These are phyloP conservation scores for Hydnum rufescens DNA, from an alignment of 768 basidiomycete species.

Conservation along the genomic window DNA sequence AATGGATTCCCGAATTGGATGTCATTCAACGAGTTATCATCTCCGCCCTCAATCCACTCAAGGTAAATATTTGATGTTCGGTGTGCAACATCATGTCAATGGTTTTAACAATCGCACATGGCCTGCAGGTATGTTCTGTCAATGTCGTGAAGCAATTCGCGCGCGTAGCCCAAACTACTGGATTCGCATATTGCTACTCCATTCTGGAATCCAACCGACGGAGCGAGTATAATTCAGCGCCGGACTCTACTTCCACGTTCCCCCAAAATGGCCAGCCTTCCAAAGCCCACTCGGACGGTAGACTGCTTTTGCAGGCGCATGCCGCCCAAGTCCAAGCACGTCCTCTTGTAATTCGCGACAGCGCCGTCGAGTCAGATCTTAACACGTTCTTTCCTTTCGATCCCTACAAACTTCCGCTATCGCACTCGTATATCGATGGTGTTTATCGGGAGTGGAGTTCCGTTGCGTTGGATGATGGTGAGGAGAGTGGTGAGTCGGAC, in stretches of 20 bases:
- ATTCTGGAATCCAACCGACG: constrained; percentile 80
- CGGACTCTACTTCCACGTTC: constrained; percentile 14
- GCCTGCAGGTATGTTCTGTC: constrained; percentile 56
- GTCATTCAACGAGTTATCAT: constrained; percentile 62
- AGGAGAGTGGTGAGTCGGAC: constrained; percentile 42
- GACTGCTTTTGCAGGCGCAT: background rate
- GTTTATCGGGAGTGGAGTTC: constrained; percentile 83
- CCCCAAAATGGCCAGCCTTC: background rate
- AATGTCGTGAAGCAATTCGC: constrained; percentile 90
- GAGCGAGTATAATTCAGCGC: constrained; percentile 23
- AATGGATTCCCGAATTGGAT: constrained; percentile 72
- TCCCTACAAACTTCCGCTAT: constrained; percentile 77
- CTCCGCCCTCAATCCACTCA: constrained; percentile 75
- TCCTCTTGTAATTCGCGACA: background rate
- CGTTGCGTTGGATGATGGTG: constrained; percentile 51
- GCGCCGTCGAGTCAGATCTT: constrained; percentile 35
- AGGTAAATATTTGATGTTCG: constrained; percentile 29
- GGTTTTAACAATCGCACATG: background rate
- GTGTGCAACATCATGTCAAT: too few species aligned
- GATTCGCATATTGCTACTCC: constrained; percentile 86
- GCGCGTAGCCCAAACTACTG: constrained; percentile 72
- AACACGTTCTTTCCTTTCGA: constrained; percentile 98
- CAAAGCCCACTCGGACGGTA: background rate
- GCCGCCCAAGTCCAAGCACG: background rate
- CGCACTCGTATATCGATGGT: constrained; percentile 51